Base-by-base conservation (phyloP, 495 filamentous ascomycete genomes). In the Aspergillus kassunensis region DNA sequence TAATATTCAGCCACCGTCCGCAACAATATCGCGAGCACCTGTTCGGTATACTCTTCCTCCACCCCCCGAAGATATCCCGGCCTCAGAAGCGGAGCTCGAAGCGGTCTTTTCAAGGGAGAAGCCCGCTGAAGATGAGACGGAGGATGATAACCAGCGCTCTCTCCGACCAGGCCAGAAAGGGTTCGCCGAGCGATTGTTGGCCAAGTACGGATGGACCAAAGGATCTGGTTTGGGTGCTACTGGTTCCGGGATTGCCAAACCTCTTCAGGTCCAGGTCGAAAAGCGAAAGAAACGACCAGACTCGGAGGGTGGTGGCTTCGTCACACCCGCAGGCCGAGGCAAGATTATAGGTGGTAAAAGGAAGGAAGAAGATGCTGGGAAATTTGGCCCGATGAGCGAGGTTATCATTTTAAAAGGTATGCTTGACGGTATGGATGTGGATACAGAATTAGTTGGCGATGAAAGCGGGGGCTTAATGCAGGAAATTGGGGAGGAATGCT, bases 401-500 rank as follows among this genome's bases (percentile, higher is more conserved):
- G 91, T 97, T 6, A 81, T 97, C 19, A 80, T 92, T 42, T 66
- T 96, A 19, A 72, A 71, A 15, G 82, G 85, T 6, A 96, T 97
- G 89, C 70, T 96, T 2, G 83, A 92, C 51, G 88, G 85, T 3
- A 84, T 96, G 76, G 78, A 86, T 56, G 71, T 92, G 27, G 77
- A 81, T 44, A 72, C 69, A 1, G 95, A 97, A 70, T 64, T 87
- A 56, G 70, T 71, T 25, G 62, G 64, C 6, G 70, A 77, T 24
- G 61, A 83, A 51, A 53, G 53, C 4, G 85, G 86, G 11, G 88
- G 86, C 0, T 64, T 98, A 56, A 80, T 89, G 58, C 91, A 96
- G 69, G 90, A 97, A 69, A 95, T 98, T 64, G 93, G 93, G 16
- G 89, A 95, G 51, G 89, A 93, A 66, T 97, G 92, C 67, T 81